Evolutionary conservation across 2,329 filamentous ascomycete species (phyloP).

Genomic region (Dactylellina haptotyla): DNA sequence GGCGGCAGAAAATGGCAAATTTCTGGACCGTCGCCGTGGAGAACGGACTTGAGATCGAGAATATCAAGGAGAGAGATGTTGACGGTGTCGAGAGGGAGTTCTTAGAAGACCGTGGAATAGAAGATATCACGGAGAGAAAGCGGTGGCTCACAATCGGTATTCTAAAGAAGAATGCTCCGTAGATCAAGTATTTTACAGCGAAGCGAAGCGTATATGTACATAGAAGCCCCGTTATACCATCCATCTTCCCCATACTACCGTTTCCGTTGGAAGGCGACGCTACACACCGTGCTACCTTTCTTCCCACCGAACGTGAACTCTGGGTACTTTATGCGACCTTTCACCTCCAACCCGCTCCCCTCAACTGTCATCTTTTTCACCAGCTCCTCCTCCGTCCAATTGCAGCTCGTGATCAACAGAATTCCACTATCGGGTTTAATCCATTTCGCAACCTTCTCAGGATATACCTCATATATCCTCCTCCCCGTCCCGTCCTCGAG

Average conservation of each 20-base stretch:
- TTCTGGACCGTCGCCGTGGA: slow-evolving; percentile 69
- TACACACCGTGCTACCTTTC: slow-evolving; percentile 89
- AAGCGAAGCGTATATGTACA: slow-evolving; percentile 27
- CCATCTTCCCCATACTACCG: slow-evolving; percentile 20
- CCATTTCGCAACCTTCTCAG: slow-evolving; percentile 73
- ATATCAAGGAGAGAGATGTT: slow-evolving; percentile 75
- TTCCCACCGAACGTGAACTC: slow-evolving; percentile 89
- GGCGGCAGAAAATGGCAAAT: slow-evolving; percentile 71
- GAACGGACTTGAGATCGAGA: slow-evolving; percentile 70
- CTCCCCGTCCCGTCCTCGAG: slow-evolving; percentile 65
- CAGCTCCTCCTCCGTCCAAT: slow-evolving; percentile 94
- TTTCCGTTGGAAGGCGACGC: slow-evolving; percentile 76
- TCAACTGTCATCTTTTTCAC: slow-evolving; percentile 76
- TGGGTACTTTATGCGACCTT: slow-evolving; percentile 79
- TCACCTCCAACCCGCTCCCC: slow-evolving; percentile 63
- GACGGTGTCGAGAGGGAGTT: slow-evolving; percentile 72
- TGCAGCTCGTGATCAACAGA: slow-evolving; percentile 91
- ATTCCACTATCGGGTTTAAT: slow-evolving; percentile 74
- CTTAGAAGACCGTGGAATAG: slow-evolving; percentile 69
- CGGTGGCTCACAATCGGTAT: slow-evolving; percentile 74
- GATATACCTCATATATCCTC: slow-evolving; percentile 79
- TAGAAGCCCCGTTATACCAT: neutral
- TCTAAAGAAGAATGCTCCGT: slow-evolving; percentile 60
- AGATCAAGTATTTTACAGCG: slow-evolving; percentile 9
- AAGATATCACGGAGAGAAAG: slow-evolving; percentile 73